Evolutionary conservation across 2,329 filamentous ascomycete genomes (phyloP), one percentile per base, ranked within the genome.

Genomic region (Raffaelea arxii): DNA sequence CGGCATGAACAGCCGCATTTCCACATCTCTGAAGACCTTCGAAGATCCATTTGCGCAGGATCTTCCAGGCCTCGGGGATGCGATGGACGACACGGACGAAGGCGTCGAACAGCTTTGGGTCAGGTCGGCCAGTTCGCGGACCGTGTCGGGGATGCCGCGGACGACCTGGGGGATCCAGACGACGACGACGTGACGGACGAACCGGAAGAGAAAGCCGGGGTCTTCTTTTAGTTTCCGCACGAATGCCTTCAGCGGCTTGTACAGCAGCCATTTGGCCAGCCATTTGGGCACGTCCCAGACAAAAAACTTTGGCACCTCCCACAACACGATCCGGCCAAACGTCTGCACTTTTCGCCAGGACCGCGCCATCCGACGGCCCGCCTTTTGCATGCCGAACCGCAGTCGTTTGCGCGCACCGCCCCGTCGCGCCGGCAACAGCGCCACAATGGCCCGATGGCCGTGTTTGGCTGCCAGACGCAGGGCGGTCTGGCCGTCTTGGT

Each of bases 401-500:
- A 67, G 67, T 9, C 69, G 55, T 19, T 54, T 49, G 58, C 62
- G 65, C 3, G 61, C 63, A 4, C 68, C 69, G 3, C 55, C 62
- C 0, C 69, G 56, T 0, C 67, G 56, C 0, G 52, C 37, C 0
- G 70, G 70, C 1, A 74, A 59, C 40, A 65, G 68, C 1, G 56
- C 56, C 4, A 73, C 69, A 3, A 72, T 57, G 7, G 71, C 69
- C 16, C 62, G 55, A 46, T 72, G 69, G 1, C 62, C 60, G 19
- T 59, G 61, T 2, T 53, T 48, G 1, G 67, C 67, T 0, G 71
- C 70, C 1, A 74, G 60, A 1, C 70, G 64, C 14, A 73, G 55
- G 1, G 70, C 70, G 1, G 66, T 59, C 43, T 69, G 63, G 0
- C 69, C 71, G 44, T 72, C 68, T n/a, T n/a, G n/a, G 4, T 67